Percentiles rank a stretch among this genome's conserved stretches.
These are phyloP conservation scores for Cenchrus purpureus DNA, from an alignment of 176 grass and related monocot genomes.

Conservation along the genomic window DNA sequence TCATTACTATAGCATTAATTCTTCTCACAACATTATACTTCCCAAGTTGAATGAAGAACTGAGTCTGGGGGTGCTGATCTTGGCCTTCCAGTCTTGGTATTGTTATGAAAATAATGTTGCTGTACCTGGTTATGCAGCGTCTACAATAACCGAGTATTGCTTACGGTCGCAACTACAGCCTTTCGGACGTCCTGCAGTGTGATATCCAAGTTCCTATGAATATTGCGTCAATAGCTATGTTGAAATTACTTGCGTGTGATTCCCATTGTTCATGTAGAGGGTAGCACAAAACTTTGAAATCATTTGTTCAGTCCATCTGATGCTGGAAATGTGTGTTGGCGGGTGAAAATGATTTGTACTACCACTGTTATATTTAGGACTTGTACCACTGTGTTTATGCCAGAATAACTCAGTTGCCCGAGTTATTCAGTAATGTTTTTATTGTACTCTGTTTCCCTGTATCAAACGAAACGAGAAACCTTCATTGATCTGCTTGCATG, in stretches of 20 bases:
- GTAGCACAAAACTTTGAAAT: not conserved
- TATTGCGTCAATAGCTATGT: constrained; percentile 9
- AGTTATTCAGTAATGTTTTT: not conserved
- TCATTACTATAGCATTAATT: constrained; percentile 6
- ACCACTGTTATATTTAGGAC: constrained; percentile 8
- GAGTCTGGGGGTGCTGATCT: not conserved
- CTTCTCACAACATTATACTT: not conserved
- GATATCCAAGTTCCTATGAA: constrained; percentile 80
- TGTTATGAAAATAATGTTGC: not conserved
- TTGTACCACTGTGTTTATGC: not conserved
- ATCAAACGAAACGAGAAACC: not conserved
- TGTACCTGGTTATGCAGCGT: constrained; percentile 47
- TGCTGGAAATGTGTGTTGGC: not conserved
- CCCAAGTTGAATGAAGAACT: constrained; percentile 1
- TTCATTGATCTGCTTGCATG: not conserved
- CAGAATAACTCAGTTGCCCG: not conserved
- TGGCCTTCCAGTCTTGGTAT: not conserved
- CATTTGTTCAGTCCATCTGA: not conserved
- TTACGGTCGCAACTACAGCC: constrained; percentile 59
- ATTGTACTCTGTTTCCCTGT: not conserved
- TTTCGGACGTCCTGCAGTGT: constrained; percentile 70
- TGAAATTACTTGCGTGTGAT: not conserved
- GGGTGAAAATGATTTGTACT: not conserved
- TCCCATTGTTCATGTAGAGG: constrained; percentile 27
- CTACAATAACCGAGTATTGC: constrained; percentile 83